These are phyloP conservation scores for Anisodus tanguticus DNA, from an alignment of 257 asterid genomes.

Conservation along the genomic window DNA sequence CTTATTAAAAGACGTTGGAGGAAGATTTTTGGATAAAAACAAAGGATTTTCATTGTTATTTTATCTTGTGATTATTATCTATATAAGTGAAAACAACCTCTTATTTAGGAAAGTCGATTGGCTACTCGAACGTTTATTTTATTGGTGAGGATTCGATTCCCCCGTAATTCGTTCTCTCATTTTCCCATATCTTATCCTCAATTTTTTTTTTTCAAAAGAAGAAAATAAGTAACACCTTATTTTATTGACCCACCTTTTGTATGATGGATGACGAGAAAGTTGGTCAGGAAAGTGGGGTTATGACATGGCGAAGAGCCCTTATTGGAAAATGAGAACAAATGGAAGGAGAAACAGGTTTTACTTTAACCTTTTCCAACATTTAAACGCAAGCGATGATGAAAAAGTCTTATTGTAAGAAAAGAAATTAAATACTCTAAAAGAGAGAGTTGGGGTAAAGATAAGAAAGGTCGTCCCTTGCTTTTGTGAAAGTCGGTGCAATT, in stretches of 20 bases:
- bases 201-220: too few relatives aligned
- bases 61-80: too few relatives aligned
- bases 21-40: too few relatives aligned
- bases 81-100: too few relatives aligned
- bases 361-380: constrained; percentile 33
- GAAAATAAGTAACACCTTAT: too few relatives aligned
- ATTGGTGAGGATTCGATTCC: too few relatives aligned
- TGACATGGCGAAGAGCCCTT: constrained; percentile 4
- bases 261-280: constrained; percentile 17
- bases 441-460: neutral
- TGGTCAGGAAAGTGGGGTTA: constrained; percentile 26
- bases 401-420: constrained; percentile 25
- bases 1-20: too few relatives aligned
- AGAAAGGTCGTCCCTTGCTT: constrained; percentile 27
- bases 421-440: constrained; percentile 17
- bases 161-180: too few relatives aligned
- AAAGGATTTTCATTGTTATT: too few relatives aligned
- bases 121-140: too few relatives aligned
- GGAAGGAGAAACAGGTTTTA: neutral
- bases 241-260: neutral
- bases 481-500: constrained; percentile 41
- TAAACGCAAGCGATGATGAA: constrained; percentile 48
- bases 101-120: too few relatives aligned
- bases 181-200: too few relatives aligned
- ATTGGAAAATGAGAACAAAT: neutral